Evolutionary conservation across 768 basidiomycete genomes (phyloP).

Genomic region (Grammothele lineata): DNA sequence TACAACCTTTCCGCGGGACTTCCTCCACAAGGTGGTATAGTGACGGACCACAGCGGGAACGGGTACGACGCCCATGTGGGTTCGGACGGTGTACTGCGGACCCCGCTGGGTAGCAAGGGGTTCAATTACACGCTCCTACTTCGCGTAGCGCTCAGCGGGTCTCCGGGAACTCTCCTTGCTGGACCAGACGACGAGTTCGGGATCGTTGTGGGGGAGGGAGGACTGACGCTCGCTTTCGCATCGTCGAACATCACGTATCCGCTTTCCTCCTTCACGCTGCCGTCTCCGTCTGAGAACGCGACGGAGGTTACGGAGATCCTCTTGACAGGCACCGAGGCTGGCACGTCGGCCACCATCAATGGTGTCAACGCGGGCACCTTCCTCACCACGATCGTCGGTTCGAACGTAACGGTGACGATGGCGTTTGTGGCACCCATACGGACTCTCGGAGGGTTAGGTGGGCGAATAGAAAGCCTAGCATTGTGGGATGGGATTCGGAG

Average conservation of each 20-base stretch:
- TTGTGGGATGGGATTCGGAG: constrained; percentile 19
- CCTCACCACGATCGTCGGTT: constrained; percentile 15
- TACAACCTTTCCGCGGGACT: constrained; percentile 11
- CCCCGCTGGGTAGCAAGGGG: constrained; percentile 23
- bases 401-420: constrained; percentile 14
- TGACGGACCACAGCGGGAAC: constrained; percentile 20
- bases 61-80: constrained; percentile 17
- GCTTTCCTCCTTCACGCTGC: constrained; percentile 15
- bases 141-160: constrained; percentile 1
- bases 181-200: constrained; percentile 19
- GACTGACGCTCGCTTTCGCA: constrained; percentile 20
- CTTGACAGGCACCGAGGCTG: constrained; percentile 14
- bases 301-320: constrained; percentile 11
- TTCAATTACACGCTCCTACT: constrained; percentile 22
- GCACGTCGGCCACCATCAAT: constrained; percentile 18
- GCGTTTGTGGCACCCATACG: constrained; percentile 21
- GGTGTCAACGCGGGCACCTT: constrained; percentile 19
- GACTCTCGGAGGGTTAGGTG: constrained; percentile 7
- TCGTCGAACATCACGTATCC: constrained; percentile 21
- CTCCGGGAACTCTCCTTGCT: constrained; percentile 14
- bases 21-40: neutral
- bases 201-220: constrained; percentile 7
- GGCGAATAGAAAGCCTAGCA: constrained; percentile 4
- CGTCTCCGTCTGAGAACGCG: neutral
- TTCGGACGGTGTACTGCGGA: constrained; percentile 11